A percentile compares a stretch with the other conserved stretches of the same genome.
Evolutionary conservation across 208 protist species (phyloP).

Genomic region (Trichomonas vaginalis): DNA sequence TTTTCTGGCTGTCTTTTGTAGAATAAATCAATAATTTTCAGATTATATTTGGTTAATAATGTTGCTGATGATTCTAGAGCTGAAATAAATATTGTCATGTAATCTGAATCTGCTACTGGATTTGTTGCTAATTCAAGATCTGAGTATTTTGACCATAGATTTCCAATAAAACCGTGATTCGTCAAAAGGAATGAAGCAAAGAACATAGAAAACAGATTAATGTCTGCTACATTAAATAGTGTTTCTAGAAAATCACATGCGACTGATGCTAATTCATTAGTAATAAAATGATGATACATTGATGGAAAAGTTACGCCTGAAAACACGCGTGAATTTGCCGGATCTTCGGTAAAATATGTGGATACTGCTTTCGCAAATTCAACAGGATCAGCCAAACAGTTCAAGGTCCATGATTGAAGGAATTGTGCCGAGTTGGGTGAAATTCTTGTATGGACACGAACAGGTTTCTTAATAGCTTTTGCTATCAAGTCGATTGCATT

Average conservation of each 20-base stretch:
- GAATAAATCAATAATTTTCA: neutral
- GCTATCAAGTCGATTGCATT: neutral
- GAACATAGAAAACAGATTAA: neutral
- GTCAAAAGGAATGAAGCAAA: neutral
- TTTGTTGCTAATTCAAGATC: neutral
- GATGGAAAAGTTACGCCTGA: neutral
- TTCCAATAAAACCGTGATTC: neutral
- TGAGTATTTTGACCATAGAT: neutral
- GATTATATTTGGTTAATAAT: neutral
- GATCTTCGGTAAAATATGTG: neutral
- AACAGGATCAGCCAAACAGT: neutral
- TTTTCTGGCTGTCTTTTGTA: neutral
- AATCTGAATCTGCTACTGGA: neutral
- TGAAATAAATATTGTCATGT: neutral
- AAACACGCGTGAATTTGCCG: neutral
- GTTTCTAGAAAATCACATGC: neutral
- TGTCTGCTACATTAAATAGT: neutral
- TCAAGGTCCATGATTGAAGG: neutral
- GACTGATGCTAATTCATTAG: neutral
- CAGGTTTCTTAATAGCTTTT: neutral
- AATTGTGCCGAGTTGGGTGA: neutral
- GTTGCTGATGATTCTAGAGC: neutral
- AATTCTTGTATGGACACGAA: neutral
- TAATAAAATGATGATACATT: neutral
- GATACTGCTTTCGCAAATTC: neutral